Conservation (phyloP, 768 basidiomycete species). For the Kwoniella sp. region DNA sequence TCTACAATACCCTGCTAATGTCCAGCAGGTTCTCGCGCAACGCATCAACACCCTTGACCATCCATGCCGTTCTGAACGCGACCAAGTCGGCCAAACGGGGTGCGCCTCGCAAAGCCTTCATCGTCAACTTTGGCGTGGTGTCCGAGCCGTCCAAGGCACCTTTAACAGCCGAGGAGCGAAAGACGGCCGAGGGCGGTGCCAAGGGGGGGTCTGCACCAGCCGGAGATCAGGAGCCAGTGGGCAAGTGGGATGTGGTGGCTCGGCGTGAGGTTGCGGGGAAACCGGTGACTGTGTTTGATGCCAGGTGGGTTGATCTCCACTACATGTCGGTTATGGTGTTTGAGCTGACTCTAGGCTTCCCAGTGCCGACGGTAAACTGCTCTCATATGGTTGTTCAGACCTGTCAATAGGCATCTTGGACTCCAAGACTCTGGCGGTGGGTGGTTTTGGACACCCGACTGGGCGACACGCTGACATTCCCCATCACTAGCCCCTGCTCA, state of each 20-base stretch:
- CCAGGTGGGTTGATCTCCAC: conserved; percentile 59
- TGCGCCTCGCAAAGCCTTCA: conserved; percentile 40
- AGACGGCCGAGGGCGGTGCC: conserved; percentile 6
- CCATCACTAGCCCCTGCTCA: conserved; percentile 66
- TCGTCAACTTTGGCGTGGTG: conserved; percentile 32
- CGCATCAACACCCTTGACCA: conserved; percentile 20
- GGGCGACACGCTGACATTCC: background rate
- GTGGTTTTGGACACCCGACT: conserved; percentile 31
- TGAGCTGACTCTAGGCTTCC: background rate
- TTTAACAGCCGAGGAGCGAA: conserved; percentile 22
- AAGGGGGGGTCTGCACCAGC: conserved; percentile 21
- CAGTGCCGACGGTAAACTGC: conserved; percentile 72
- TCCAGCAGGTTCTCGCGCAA: conserved; percentile 14
- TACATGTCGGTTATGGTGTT: background rate
- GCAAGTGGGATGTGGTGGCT: conserved; percentile 65
- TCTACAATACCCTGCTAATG: background rate
- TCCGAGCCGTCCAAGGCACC: conserved; percentile 24
- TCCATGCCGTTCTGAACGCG: conserved; percentile 49
- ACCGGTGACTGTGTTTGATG: conserved; percentile 78
- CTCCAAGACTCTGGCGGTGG: conserved; percentile 68
- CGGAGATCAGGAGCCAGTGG: conserved; percentile 54
- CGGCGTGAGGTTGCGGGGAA: conserved; percentile 70
- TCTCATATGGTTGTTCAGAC: conserved; percentile 85
- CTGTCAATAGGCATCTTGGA: conserved; percentile 79
- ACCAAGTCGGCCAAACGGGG: conserved; percentile 31